These are phyloP conservation scores for Ceratopteris richardii DNA, from an alignment of 75 land plant genomes.

Conservation along the genomic window DNA sequence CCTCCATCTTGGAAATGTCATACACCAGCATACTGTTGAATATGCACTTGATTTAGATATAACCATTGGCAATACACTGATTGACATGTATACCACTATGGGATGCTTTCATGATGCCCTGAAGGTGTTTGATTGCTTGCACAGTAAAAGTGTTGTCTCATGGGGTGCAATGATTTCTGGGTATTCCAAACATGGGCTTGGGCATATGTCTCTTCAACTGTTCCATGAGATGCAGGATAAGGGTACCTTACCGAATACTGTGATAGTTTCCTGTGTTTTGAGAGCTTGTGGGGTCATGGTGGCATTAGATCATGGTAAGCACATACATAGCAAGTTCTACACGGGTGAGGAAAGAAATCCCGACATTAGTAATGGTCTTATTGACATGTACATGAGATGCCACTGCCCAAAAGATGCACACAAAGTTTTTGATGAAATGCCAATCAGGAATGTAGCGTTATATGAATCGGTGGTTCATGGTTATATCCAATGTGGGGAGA, in stretches of 20 bases:
- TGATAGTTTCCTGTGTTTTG: conserved; percentile 22
- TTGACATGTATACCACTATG: conserved; percentile 30
- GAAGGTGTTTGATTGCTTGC: conserved; percentile 11
- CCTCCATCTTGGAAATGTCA: conserved; percentile 11
- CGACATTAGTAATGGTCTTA: no score
- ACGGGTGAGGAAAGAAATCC: no score
- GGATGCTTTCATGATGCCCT: conserved; percentile 16
- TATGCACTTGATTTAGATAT: conserved; percentile 2
- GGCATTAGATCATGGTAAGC: conserved; percentile 8
- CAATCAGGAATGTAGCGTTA: no score
- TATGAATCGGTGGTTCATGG: no score
- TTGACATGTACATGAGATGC: no score
- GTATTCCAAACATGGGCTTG: conserved; percentile 24
- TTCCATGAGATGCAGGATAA: conserved; percentile 15
- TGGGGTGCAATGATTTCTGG: conserved; percentile 29
- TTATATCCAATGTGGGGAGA: no score
- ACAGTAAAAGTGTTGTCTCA: conserved; percentile 8
- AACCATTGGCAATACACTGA: conserved; percentile 11
- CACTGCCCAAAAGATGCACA: no score
- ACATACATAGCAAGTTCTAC: no score
- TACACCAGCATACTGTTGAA: conserved; percentile 10
- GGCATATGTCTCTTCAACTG: conserved; percentile 7
- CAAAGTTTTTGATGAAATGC: no score
- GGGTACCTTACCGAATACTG: conserved; percentile 15
- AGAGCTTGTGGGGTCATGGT: conserved; percentile 21